Evolutionary conservation across 2,329 filamentous ascomycete genomes (phyloP).

Genomic region (Nannizziopsis arthrosporioides): DNA sequence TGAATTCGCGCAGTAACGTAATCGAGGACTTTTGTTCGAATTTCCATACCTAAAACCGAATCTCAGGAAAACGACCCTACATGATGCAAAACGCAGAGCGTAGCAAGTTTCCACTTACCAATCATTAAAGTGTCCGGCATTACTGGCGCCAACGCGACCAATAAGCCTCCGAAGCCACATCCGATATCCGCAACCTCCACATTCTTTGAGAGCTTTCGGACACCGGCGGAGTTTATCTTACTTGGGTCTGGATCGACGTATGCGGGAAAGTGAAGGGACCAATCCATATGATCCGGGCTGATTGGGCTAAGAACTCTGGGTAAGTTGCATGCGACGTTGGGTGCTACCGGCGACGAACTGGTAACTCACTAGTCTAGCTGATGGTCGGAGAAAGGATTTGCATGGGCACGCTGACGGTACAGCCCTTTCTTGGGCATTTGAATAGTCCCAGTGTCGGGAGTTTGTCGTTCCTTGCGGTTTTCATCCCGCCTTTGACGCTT

Average conservation of each 20-base stretch:
- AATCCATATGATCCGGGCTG: slow-evolving; percentile 77
- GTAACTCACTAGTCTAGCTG: slow-evolving; percentile 65
- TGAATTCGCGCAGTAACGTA: slow-evolving; percentile 81
- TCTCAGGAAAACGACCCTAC: not conserved
- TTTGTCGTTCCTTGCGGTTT: slow-evolving; percentile 45
- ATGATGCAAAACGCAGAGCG: not conserved
- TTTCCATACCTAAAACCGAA: slow-evolving; percentile 63
- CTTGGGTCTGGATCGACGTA: slow-evolving; percentile 42
- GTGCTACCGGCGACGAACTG: not conserved
- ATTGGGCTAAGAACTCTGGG: slow-evolving; percentile 49
- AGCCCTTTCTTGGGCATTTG: slow-evolving; percentile 81
- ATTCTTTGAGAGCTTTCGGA: slow-evolving; percentile 47
- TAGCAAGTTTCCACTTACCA: slow-evolving; percentile 42
- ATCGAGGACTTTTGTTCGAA: slow-evolving; percentile 77
- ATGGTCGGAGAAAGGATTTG: slow-evolving; percentile 97
- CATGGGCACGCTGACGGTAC: slow-evolving; percentile 90
- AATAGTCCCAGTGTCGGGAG: slow-evolving; percentile 16
- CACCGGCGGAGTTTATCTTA: slow-evolving; percentile 24
- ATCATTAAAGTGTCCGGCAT: slow-evolving; percentile 74
- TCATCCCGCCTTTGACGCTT: slow-evolving; percentile 56
- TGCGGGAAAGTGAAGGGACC: slow-evolving; percentile 70
- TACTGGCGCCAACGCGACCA: slow-evolving; percentile 71
- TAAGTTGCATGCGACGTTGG: not conserved
- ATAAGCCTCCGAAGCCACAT: slow-evolving; percentile 85
- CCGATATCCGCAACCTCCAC: slow-evolving; percentile 94